Conservation (phyloP, 331 rosid genomes). For the Rosa hybrid region DNA sequence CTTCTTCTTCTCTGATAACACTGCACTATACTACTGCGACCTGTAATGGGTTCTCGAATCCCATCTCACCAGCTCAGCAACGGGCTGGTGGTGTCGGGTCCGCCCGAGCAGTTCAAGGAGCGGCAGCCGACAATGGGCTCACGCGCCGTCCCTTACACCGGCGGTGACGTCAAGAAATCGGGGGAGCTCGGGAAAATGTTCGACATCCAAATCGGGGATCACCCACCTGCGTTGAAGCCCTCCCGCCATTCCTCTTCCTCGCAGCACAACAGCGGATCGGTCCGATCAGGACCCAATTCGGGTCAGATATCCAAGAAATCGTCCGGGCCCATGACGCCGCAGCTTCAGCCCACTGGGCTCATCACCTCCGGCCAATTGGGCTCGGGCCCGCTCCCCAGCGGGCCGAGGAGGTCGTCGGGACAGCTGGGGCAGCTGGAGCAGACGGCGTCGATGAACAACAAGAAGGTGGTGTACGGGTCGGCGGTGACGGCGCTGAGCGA, state of each 20-base stretch:
- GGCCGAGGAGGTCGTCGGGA: constrained; percentile 44
- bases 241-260: constrained; percentile 71
- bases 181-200: constrained; percentile 95
- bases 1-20: neutral
- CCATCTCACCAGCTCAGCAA: constrained; percentile 92
- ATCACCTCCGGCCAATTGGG: constrained; percentile 75
- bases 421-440: constrained; percentile 47
- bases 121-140: constrained; percentile 82
- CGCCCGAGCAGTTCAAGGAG: constrained; percentile 83
- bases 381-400: constrained; percentile 60
- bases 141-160: constrained; percentile 87
- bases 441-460: constrained; percentile 40
- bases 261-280: constrained; percentile 62
- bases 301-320: constrained; percentile 65
- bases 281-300: constrained; percentile 86
- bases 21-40: neutral
- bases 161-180: constrained; percentile 94
- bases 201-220: constrained; percentile 57
- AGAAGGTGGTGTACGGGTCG: constrained; percentile 74
- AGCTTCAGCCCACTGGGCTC: constrained; percentile 72
- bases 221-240: constrained; percentile 35
- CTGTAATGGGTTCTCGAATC: constrained; percentile 72
- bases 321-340: constrained; percentile 61
- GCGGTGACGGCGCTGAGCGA: constrained; percentile 75
- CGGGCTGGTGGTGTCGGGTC: constrained; percentile 92